Base-by-base conservation (phyloP, 768 basidiomycete genomes). In the Calocera viscosa region DNA sequence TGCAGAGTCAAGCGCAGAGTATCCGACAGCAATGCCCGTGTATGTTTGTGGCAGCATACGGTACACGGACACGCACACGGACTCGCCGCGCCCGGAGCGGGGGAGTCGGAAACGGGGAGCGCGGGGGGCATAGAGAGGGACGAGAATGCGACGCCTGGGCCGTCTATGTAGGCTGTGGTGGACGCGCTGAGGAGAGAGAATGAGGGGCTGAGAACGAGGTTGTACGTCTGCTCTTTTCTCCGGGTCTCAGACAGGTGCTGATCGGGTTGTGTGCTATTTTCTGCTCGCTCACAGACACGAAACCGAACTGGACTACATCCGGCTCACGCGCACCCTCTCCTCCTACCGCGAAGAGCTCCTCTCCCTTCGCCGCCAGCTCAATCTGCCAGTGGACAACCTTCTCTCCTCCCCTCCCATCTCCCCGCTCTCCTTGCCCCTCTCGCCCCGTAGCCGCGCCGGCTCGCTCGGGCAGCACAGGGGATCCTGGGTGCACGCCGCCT, bases 311-410 rank as follows among this genome's bases (percentile, higher is more conserved):
- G 88, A 90, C 70, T 91, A 86, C 72, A 82, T 89, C 68, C 83
- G 87, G 34, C 81, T 91, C 63, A 80, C 84, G 64, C 77, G 89
- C 69, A 76, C 90, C 73, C 92, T 91, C 70, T 90, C 92, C 71
- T 82, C 90, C 2, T 93, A 92, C 72, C 80, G 89, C 33, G 90
- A 91, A 75, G 91, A 93, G 75, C 76, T 93, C 68, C 86, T 93
- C 66, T 86, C 89, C 49, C 84, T 89, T 72, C 77, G 91, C 67
- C 78, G 84, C 70, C 79, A 91, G 90, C 78, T 89, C 32, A 87
- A 87, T n/a, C 73, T 89, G 63, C 78, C 89, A 0, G 86, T 91
- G 32, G 91, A 93, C 70, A 86, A 86, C 74, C 87, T 92, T 67
- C 87, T 92, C 68, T 89, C 84, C 0, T 81, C 86, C 3, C 33